These are phyloP conservation scores for Linum lewisii DNA, from an alignment of 345 rosid genomes.

Conservation along the genomic window DNA sequence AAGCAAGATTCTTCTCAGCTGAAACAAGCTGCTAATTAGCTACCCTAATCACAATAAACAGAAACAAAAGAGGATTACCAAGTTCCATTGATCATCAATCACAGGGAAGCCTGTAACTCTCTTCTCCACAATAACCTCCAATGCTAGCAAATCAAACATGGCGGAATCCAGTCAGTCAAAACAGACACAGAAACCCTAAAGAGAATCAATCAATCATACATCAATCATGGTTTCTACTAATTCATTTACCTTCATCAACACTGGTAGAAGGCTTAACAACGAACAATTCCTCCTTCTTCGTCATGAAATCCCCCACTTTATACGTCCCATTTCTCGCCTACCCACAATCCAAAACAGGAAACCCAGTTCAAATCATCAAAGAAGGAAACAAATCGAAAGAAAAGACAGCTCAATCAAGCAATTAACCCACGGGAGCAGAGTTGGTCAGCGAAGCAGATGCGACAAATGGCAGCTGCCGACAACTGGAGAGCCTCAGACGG, in stretches of 20 bases:
- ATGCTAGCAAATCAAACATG: conserved; percentile 34
- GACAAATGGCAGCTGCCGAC: conserved; percentile 4
- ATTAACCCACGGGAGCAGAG: conserved; percentile 37
- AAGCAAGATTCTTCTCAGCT: neutral
- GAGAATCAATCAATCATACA: neutral
- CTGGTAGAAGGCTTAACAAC: conserved; percentile 69
- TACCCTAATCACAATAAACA: neutral
- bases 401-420: too few species aligned
- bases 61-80: conserved; percentile 34
- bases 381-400: neutral
- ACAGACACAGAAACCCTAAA: neutral
- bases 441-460: conserved; percentile 18
- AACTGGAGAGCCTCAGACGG: neutral
- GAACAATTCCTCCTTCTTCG: conserved; percentile 47
- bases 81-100: conserved; percentile 73
- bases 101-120: conserved; percentile 91
- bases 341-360: neutral
- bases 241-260: conserved; percentile 65
- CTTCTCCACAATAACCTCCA: conserved; percentile 70
- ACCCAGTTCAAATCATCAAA: neutral
- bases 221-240: too few species aligned
- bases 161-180: neutral
- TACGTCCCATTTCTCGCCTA: conserved; percentile 54
- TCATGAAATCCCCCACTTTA: conserved; percentile 88
- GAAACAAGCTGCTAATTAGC: neutral